Evolutionary conservation across 2,329 filamentous ascomycete species (phyloP).

Genomic region (Ophiobolus disseminans): DNA sequence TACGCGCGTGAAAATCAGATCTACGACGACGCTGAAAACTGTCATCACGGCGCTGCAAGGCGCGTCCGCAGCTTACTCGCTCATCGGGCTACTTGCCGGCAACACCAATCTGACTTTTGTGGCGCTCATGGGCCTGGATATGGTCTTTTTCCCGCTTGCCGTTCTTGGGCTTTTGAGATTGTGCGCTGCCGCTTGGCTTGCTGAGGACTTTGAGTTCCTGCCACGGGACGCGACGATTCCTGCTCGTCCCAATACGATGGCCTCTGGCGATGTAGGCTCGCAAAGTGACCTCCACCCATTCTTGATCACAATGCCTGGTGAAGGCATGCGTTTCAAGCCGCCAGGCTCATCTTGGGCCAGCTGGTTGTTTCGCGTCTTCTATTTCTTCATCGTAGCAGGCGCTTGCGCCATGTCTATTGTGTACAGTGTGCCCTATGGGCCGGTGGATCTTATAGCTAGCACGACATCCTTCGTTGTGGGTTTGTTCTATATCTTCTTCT

Average conservation of each 20-base stretch:
- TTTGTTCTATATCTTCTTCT: not conserved
- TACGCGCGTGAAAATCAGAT: conserved; percentile 10
- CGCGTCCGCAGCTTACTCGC: conserved; percentile 13
- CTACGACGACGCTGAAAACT: conserved; percentile 20
- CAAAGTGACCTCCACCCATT: not conserved
- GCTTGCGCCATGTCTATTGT: not conserved
- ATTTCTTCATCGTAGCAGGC: conserved; percentile 5
- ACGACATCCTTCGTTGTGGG: conserved; percentile 4
- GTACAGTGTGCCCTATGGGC: conserved; percentile 1
- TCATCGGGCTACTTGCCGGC: not conserved
- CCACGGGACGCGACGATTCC: not conserved
- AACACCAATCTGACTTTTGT: not conserved
- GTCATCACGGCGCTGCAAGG: conserved; percentile 23
- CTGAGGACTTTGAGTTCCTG: conserved; percentile 19
- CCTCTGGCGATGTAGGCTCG: not conserved
- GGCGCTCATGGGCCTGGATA: conserved; percentile 1
- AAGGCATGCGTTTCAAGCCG: not conserved
- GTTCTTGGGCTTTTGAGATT: conserved; percentile 20
- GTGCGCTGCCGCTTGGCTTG: conserved; percentile 19
- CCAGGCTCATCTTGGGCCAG: conserved; percentile 3
- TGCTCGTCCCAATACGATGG: not conserved
- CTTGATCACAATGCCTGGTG: not conserved
- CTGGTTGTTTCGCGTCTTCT: conserved; percentile 4
- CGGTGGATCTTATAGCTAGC: not conserved
- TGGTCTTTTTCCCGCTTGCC: conserved; percentile 17